Base-by-base conservation (phyloP, 2,329 filamentous ascomycete genomes). In the Bipolaris zeicola region DNA sequence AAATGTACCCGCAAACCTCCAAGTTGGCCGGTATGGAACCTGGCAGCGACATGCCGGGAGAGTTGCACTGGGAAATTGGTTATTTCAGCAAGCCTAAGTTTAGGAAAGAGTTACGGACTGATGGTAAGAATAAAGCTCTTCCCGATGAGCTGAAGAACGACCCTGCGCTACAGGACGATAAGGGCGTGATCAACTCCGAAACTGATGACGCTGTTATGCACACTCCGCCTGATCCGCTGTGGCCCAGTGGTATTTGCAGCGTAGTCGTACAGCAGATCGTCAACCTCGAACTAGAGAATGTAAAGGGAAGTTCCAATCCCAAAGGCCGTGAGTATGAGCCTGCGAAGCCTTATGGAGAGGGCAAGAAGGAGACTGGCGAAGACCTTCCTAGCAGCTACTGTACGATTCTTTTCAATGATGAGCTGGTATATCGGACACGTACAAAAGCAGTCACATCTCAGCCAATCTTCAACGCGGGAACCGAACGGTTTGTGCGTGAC, bases 401-500 rank as follows among this genome's bases (percentile, higher is more conserved):
- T 79, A 97, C 92, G 1, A 93, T 99, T 52, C 78, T 95, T 10
- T 82, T 90, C 75, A 97, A 97, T 65, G 94, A 98, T 69, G 87
- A 96, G 67, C 78, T 96, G 65, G 82, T 92, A 16, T 98, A 97
- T 81, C 92, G 94, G 70, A 98, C 94, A n/a, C 87, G 95, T 69
- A 87, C 91, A 34, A 98, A 99, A 81, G 93, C 93, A 3, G 90
- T 96, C 6, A 96, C 90, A 34, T 96, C 91, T 50, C 93, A 96
- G 74, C 95, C 95, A 1, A 97, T 98, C 62, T 98, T 96, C 83
- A 97, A 98, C 67, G 93, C 95, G 3, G 94, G 94, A 57, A 97
- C 93, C 0, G 95, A 99, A 72, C 86, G 89, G 11, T 98, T 98
- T 67, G 81, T 98, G 28, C 89, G 94, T 20, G 94, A 99, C 71